Conservation (phyloP, 2,329 filamentous ascomycete species). For the Zelopaecilomyces penicillatus region DNA sequence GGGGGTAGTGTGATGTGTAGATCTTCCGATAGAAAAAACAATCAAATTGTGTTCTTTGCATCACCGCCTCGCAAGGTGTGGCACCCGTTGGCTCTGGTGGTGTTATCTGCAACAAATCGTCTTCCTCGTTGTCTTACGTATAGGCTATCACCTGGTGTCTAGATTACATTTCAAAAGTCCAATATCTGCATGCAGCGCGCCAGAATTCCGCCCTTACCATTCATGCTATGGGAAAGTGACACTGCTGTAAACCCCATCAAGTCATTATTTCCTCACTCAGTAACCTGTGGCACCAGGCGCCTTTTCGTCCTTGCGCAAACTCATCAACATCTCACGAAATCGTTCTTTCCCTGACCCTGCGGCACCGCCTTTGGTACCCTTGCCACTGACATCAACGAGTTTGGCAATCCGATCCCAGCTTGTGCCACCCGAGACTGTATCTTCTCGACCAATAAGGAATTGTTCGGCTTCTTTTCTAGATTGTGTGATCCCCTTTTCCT, state of each 20-base stretch:
- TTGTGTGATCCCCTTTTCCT: constrained; percentile 85
- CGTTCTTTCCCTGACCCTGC: constrained; percentile 90
- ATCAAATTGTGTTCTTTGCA: no score
- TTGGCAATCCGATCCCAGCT: constrained; percentile 99
- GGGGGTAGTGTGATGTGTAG: constrained; percentile 3
- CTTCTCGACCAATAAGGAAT: constrained; percentile 80
- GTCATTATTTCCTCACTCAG: constrained; percentile 24
- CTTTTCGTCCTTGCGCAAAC: constrained; percentile 88
- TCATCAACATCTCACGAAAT: constrained; percentile 83
- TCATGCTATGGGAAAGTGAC: neutral
- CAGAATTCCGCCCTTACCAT: constrained; percentile 2
- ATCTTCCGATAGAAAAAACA: constrained; percentile 4
- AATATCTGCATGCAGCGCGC: neutral
- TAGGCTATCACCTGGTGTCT: neutral
- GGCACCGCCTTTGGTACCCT: constrained; percentile 78
- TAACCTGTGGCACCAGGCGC: constrained; percentile 59
- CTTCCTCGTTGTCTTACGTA: no score
- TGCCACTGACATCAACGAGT: constrained; percentile 93
- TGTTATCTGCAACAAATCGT: no score
- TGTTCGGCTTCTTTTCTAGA: constrained; percentile 88
- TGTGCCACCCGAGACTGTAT: constrained; percentile 88
- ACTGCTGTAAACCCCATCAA: constrained; percentile 1
- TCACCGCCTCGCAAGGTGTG: no score
- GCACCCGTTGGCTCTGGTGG: no score
- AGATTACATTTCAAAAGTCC: neutral